Percentiles rank a stretch among this genome's conserved stretches.
These are phyloP conservation scores for Singerocomus inundabilis DNA, from an alignment of 1,284 basidiomycete species.

Conservation along the genomic window DNA sequence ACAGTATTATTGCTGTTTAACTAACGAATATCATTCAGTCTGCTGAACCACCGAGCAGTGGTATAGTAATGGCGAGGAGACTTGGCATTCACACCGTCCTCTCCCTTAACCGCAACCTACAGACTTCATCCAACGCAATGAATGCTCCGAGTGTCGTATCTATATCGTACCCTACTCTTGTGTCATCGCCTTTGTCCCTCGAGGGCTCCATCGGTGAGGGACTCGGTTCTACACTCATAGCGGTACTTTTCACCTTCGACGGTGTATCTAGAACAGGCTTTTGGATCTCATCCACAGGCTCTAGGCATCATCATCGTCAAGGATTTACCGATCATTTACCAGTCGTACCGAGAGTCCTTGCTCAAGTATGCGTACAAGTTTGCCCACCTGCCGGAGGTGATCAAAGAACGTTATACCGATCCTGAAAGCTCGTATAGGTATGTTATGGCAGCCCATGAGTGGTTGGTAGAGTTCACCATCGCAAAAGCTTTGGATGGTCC, in stretches of 20 bases:
- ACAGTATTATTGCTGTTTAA: too few relatives aligned
- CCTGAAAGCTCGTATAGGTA: constrained; percentile 69
- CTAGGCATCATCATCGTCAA: constrained; percentile 80
- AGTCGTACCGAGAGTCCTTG: constrained; percentile 60
- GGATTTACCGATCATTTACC: constrained; percentile 73
- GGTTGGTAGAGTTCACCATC: constrained; percentile 5
- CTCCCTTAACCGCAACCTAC: constrained; percentile 12
- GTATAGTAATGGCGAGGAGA: constrained; percentile 13
- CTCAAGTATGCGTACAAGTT: constrained; percentile 74
- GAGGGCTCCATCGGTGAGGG: constrained; percentile 59
- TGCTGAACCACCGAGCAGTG: too few relatives aligned
- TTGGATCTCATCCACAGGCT: constrained; percentile 73
- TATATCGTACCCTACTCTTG: constrained; percentile 66
- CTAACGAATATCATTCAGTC: too few relatives aligned
- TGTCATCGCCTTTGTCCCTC: constrained; percentile 58
- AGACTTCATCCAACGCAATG: constrained; percentile 35
- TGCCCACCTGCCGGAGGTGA: constrained; percentile 61
- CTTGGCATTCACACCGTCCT: constrained; percentile 2
- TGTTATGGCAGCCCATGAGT: constrained; percentile 11
- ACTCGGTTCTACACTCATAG: not conserved
- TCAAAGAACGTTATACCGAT: constrained; percentile 72
- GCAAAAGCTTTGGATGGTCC: constrained; percentile 85
- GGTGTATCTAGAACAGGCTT: constrained; percentile 59
- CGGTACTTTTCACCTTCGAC: not conserved
- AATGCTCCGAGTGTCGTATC: constrained; percentile 60